Evolutionary conservation across 169 alveolate genomes (phyloP).

Genomic region (Plasmodium blacklocki): DNA sequence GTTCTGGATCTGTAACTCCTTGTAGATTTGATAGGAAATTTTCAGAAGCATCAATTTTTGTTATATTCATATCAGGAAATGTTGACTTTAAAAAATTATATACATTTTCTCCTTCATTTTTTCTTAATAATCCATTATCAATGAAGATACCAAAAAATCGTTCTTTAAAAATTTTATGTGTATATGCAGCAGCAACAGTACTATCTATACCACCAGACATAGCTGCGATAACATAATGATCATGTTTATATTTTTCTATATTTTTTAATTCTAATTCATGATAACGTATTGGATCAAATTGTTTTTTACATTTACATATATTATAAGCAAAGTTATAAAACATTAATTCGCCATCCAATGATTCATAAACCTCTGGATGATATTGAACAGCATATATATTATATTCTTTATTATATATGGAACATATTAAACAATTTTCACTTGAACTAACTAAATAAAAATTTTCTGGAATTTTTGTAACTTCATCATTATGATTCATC

Average conservation of each 20-base stretch:
- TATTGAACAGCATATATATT: conserved; percentile 79
- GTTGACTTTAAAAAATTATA: conserved; percentile 78
- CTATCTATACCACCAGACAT: conserved; percentile 88
- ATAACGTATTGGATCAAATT: conserved; percentile 72
- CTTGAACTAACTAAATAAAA: conserved; percentile 76
- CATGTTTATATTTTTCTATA: conserved; percentile 73
- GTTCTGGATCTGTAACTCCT: conserved; percentile 83
- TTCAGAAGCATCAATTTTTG: conserved; percentile 79
- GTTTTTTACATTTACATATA: conserved; percentile 79
- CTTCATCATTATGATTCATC: conserved; percentile 79
- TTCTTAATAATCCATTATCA: conserved; percentile 85
- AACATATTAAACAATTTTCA: conserved; percentile 72
- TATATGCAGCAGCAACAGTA: conserved; percentile 86
- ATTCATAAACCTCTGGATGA: conserved; percentile 85
- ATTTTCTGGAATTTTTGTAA: conserved; percentile 78
- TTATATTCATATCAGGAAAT: conserved; percentile 84
- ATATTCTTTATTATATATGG: conserved; percentile 74
- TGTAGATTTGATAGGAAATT: conserved; percentile 79
- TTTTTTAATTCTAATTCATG: conserved; percentile 77
- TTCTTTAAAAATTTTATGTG: conserved; percentile 83
- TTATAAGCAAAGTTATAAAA: conserved; percentile 81
- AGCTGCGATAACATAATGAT: conserved; percentile 83
- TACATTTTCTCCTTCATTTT: conserved; percentile 82
- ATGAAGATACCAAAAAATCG: conserved; percentile 84
- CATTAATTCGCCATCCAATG: conserved; percentile 77